Evolutionary conservation across 768 basidiomycete genomes (phyloP).

Genomic region (Cystofilobasidium macerans): DNA sequence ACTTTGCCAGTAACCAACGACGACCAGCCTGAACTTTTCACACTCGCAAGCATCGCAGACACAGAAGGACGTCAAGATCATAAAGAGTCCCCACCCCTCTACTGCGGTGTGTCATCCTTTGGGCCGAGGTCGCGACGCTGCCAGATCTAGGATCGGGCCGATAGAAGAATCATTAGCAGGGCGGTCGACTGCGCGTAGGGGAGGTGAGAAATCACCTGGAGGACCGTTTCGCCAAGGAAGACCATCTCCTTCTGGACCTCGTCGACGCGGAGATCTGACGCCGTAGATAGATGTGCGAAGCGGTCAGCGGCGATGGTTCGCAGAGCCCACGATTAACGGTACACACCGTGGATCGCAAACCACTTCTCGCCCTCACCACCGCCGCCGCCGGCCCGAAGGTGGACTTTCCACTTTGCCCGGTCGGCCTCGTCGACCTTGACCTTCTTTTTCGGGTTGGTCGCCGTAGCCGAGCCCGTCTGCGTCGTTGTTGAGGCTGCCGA

Average conservation of each 20-base stretch:
- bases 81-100: neutral
- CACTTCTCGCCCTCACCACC: slow-evolving; percentile 80
- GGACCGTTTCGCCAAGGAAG: slow-evolving; percentile 86
- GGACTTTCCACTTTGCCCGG: slow-evolving; percentile 80
- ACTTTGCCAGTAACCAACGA: too few species aligned
- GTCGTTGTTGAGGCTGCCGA: slow-evolving; percentile 86
- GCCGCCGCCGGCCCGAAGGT: slow-evolving; percentile 44
- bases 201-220: slow-evolving; percentile 53
- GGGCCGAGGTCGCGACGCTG: slow-evolving; percentile 23
- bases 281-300: neutral
- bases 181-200: too few species aligned
- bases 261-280: slow-evolving; percentile 72
- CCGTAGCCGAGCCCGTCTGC: slow-evolving; percentile 32
- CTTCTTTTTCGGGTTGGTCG: slow-evolving; percentile 27
- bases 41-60: too few species aligned
- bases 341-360: slow-evolving; percentile 66
- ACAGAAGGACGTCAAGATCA: too few species aligned
- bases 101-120: neutral
- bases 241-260: slow-evolving; percentile 98
- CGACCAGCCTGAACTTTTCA: too few species aligned
- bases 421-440: slow-evolving; percentile 54
- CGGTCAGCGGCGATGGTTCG: neutral
- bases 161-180: neutral
- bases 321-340: neutral
- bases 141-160: slow-evolving; percentile 15